Evolutionary conservation across 2,329 filamentous ascomycete species (phyloP).

Genomic region (Colletotrichum tropicale): DNA sequence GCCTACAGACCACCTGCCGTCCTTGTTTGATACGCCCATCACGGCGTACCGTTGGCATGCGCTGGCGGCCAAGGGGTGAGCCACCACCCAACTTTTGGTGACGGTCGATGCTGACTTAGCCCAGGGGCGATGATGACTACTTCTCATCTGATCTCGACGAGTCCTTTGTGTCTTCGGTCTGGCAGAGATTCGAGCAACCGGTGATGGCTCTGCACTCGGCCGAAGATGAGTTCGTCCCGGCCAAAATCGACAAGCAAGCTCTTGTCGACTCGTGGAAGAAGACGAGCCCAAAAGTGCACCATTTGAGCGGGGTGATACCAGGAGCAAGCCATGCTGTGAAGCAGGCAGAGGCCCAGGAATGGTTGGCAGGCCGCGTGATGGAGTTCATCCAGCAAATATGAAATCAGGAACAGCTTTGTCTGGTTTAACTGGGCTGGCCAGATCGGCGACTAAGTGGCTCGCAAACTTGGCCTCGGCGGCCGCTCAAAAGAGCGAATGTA

Average conservation of each 20-base stretch:
- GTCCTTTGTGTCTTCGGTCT: conserved; percentile 63
- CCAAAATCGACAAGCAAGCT: conserved; percentile 58
- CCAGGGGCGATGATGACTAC: conserved; percentile 79
- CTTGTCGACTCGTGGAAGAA: conserved; percentile 63
- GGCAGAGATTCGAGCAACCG: conserved; percentile 65
- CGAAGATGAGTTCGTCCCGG: conserved; percentile 69
- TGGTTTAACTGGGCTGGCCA: not conserved
- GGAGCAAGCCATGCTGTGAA: conserved; percentile 56
- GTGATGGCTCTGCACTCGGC: conserved; percentile 70
- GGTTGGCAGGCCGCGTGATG: conserved; percentile 52
- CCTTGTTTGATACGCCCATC: conserved; percentile 47
- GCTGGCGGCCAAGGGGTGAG: conserved; percentile 54
- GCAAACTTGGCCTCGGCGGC: not conserved
- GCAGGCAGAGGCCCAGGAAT: conserved; percentile 47
- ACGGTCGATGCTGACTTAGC: not conserved
- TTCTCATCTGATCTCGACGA: conserved; percentile 80
- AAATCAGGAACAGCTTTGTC: not conserved
- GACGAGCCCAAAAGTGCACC: conserved; percentile 49
- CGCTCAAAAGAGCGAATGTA: not conserved
- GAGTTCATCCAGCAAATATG: conserved; percentile 43
- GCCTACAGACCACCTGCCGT: conserved; percentile 47
- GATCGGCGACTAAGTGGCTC: not conserved
- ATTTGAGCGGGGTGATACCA: conserved; percentile 57
- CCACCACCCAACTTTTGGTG: not conserved
- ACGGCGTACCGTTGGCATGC: conserved; percentile 59